These are phyloP conservation scores for Lentinula boryana DNA, from an alignment of 768 basidiomycete genomes.

Conservation along the genomic window DNA sequence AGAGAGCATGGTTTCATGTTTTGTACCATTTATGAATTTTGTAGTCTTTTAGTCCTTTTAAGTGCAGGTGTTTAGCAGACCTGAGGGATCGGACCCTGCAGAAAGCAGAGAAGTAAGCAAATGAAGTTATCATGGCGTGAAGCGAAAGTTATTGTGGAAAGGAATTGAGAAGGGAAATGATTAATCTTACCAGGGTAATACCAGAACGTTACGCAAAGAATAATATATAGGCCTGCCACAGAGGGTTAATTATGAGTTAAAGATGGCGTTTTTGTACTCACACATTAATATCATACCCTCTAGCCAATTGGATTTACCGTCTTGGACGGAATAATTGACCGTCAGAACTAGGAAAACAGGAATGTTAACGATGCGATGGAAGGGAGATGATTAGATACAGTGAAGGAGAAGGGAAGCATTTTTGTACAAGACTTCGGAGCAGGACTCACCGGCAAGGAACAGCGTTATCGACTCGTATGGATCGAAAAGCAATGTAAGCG, in stretches of 20 bases:
- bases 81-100: slow-evolving; percentile 2
- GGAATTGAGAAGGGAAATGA: background rate
- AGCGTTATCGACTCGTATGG: slow-evolving; percentile 55
- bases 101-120: background rate
- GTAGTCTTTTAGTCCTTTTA: background rate
- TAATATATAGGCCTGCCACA: slow-evolving; percentile 56
- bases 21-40: background rate
- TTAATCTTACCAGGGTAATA: slow-evolving; percentile 36
- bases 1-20: background rate
- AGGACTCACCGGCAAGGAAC: slow-evolving; percentile 21
- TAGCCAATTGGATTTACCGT: slow-evolving; percentile 57
- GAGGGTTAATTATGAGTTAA: background rate
- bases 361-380: background rate
- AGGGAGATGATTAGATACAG: background rate
- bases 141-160: background rate
- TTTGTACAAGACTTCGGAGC: background rate
- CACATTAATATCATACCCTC: slow-evolving; percentile 57
- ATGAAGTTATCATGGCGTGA: background rate
- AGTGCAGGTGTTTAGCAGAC: background rate
- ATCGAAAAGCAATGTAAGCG: slow-evolving; percentile 58
- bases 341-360: slow-evolving; percentile 37
- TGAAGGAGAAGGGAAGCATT: background rate
- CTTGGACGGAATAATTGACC: slow-evolving; percentile 57
- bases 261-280: slow-evolving; percentile 18
- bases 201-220: slow-evolving; percentile 68